Percentiles rank a stretch among this genome's conserved stretches.
phyloP scores from a whole-genome alignment of 495 filamentous ascomycete genomes.

The Penicillium parvum region DNA sequence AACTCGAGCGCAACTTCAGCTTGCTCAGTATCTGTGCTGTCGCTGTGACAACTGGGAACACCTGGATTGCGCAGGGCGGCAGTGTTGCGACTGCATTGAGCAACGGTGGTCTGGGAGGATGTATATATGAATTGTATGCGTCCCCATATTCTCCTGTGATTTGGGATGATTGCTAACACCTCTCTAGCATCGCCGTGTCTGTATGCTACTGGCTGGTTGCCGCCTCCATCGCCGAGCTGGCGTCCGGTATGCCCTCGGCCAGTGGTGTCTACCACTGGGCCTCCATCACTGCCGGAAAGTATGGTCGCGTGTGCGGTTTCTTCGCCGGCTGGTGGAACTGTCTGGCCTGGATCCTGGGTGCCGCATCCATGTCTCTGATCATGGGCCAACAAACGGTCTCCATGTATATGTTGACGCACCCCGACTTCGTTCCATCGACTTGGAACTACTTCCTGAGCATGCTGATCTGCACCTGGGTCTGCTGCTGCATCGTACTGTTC shows the following conservation, averaged over 20 bases:
- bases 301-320: conserved; percentile 66
- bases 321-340: conserved; percentile 80
- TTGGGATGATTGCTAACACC: conserved; percentile 12
- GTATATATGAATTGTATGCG: conserved; percentile 50
- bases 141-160: neutral
- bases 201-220: conserved; percentile 50
- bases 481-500: conserved; percentile 61
- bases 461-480: conserved; percentile 62
- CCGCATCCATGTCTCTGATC: conserved; percentile 63
- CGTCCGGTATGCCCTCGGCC: conserved; percentile 75
- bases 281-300: conserved; percentile 65
- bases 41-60: conserved; percentile 54
- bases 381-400: conserved; percentile 60
- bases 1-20: conserved; percentile 58
- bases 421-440: conserved; percentile 52
- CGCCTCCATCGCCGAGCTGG: conserved; percentile 65
- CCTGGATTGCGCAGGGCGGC: conserved; percentile 57
- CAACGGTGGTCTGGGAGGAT: conserved; percentile 50
- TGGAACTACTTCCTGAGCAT: conserved; percentile 79
- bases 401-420: conserved; percentile 71
- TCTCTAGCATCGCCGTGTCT: conserved; percentile 40
- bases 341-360: conserved; percentile 66
- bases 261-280: conserved; percentile 86
- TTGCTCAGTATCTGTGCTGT: conserved; percentile 53
- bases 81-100: conserved; percentile 37